A percentile compares a stretch with the other conserved stretches of the same genome.
These are phyloP conservation scores for Blastomyces emzantsi DNA, from an alignment of 2,329 filamentous ascomycete species.

Conservation along the genomic window DNA sequence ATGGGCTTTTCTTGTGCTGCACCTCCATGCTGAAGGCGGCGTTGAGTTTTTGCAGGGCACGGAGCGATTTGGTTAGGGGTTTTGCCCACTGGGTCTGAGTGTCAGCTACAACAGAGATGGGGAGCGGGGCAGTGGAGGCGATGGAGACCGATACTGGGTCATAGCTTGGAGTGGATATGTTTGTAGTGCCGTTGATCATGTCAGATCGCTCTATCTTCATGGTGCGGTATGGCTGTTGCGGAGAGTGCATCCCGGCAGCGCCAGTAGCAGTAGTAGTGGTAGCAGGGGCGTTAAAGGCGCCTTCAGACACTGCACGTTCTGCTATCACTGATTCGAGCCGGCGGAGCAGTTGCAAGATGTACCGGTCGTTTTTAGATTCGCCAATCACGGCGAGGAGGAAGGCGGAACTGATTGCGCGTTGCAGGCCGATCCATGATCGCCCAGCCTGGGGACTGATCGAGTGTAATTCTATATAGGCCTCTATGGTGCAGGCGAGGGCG, in stretches of 20 bases:
- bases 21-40: constrained; percentile 28
- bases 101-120: constrained; percentile 24
- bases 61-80: constrained; percentile 38
- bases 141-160: constrained; percentile 23
- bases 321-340: constrained; percentile 38
- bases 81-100: constrained; percentile 39
- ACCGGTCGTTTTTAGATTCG: constrained; percentile 35
- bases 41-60: constrained; percentile 39
- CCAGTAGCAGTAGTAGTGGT: neutral
- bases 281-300: constrained; percentile 20
- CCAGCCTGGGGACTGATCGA: constrained; percentile 35
- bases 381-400: constrained; percentile 40
- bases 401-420: constrained; percentile 40
- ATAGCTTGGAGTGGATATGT: constrained; percentile 20
- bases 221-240: neutral
- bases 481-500: constrained; percentile 48
- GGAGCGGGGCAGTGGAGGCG: constrained; percentile 24
- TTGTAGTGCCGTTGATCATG: constrained; percentile 25
- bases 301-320: constrained; percentile 33
- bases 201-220: constrained; percentile 13
- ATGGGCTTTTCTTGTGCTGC: constrained; percentile 19
- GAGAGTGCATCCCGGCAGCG: constrained; percentile 1
- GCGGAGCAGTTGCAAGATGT: constrained; percentile 33
- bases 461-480: constrained; percentile 51
- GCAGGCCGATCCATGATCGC: constrained; percentile 40